Base-by-base conservation (phyloP, 441 rosid species). In the Gossypium armourianum region DNA sequence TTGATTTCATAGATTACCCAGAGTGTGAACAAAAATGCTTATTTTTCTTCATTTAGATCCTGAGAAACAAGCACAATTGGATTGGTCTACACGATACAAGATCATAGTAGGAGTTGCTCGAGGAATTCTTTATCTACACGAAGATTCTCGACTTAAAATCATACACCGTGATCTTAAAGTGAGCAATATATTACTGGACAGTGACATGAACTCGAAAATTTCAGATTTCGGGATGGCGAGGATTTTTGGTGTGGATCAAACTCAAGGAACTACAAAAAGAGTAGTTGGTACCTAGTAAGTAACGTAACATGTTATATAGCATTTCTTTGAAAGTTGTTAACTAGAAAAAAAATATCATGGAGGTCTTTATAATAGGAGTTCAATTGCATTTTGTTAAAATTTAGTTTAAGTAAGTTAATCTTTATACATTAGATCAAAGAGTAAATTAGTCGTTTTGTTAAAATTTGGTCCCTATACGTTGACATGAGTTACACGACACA, bases 161-260 rank as follows among this genome's bases (percentile, higher is more conserved):
- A 81, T 83, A 29, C 89, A 86, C 19, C 83, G 86, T 24, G 88
- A 84, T 71, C 81, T 86, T 54, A 86, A 86, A 75, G 80, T 86
- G 0, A 79, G 85, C 58, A 84, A 86, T 72, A 64, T 86, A 24
- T 74, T 83, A 36, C 67, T 86, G 67, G 86, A 85, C 23, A 65
- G 32, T 0, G 78, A 86, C 55, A 76, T 86, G 86, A 78, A 79
- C 26, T 80, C 86, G 0, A 53, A 53, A 17, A 53, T 53, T 53
- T 16, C 57, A 0, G 23, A 53, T 53, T 53, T 53, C 1, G 23
- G 57, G 23, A 53, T 17, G 57, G 57, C 21, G 0, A 7, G 57
- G 57, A 53, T 17, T 50, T 50, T 50, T 15, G 55, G 55, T 13
- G 55, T 13, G 0, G 57, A 53, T 53, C 57, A 53, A 53, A 53